Base-by-base conservation (phyloP, 163 green algal species). In the Scenedesmus sp. region DNA sequence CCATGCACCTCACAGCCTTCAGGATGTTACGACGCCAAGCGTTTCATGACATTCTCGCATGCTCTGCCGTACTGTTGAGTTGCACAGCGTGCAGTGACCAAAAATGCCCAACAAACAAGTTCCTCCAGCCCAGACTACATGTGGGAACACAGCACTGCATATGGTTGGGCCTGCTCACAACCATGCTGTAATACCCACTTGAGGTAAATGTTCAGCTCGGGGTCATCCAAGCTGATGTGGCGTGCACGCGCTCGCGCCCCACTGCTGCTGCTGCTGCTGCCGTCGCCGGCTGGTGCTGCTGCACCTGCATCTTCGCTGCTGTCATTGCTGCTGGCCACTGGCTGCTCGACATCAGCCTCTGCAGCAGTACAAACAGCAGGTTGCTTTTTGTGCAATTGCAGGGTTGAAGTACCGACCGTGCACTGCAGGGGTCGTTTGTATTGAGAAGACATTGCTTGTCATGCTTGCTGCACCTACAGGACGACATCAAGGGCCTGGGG, bases 161-260 rank as follows among this genome's bases (percentile, higher is more conserved):
- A 16, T 10, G 6, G 46, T 53, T 6, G 10, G 10, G 10, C 7
- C 7, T 10, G 7, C 46, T 16, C 46, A 53, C 7, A 10, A 16
- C 12, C 51, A 3, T 61, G 51, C 20, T 26, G 7, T 10, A 20
- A 76, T 12, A 37, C 72, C 46, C 13, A 87, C 87, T 18, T 87
- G 33, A 91, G 78, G 61, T 53, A 46, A 12, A 87, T 59, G 37
- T 87, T 87, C 26, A 91, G 56, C 9, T 83, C 56, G 0, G 87
- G 87, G 51, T 91, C 42, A 20, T 91, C 61, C 3, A 91, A 33
- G 53, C 76, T 86, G 37, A 91, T 86, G 86, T 91, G 86, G 33
- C 46, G 53, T 5, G 73, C 33, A 30, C 80, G 86, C 43, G 61
- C 86, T 16, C 40, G 42, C 40, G 15, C 4, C 33, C 1, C 3